Base-by-base conservation (phyloP, 2,329 filamentous ascomycete genomes). In the Reticulascus tulasneorum region DNA sequence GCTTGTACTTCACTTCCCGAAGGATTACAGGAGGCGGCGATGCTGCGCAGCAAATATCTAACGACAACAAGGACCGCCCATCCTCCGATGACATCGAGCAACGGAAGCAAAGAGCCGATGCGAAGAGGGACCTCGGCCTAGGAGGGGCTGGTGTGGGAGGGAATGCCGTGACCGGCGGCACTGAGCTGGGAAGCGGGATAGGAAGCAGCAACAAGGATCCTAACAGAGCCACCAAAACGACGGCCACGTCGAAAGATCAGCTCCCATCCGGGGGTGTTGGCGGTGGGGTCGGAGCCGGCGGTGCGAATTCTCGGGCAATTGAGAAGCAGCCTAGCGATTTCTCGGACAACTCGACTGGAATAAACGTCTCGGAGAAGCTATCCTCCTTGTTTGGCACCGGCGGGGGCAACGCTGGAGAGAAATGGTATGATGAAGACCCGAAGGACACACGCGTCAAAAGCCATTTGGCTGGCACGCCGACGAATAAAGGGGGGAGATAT, bases 241-340 rank as follows among this genome's bases (percentile, higher is more conserved):
- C 36, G 7, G 32, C 33, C 22, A 49, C 47, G 3, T 50, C 56
- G 5, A 40, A 31, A 17, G 56, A 60, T n/a, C 48, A 59, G 40
- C 49, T 62, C 1, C 58, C 59, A 6, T 49, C 54, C 1, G 59
- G 59, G 1, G 52, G 54, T 6, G 50, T 58, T 2, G 58, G 58
- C 0, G 59, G 59, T 2, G 58, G 59, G 4, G 35, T 42, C 6
- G 58, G 58, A 2, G 51, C 26, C 1, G 59, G 55, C 5, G 52
- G 51, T 16, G 25, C 50, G 13, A 54, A 52, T 23, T 41, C 49
- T 12, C 51, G 59, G 9, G 45, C 44, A 7, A 44, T 58, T 10
- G 53, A 61, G 43, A 46, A 17, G 33, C 34, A 30, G 17, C n/a
- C 33, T 21, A 16, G 2, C 12, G 12, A 5, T 15, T 29, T 26